phyloP scores from a whole-genome alignment of 1,139 yeast genomes.

The Sugiyamaella sp. region DNA sequence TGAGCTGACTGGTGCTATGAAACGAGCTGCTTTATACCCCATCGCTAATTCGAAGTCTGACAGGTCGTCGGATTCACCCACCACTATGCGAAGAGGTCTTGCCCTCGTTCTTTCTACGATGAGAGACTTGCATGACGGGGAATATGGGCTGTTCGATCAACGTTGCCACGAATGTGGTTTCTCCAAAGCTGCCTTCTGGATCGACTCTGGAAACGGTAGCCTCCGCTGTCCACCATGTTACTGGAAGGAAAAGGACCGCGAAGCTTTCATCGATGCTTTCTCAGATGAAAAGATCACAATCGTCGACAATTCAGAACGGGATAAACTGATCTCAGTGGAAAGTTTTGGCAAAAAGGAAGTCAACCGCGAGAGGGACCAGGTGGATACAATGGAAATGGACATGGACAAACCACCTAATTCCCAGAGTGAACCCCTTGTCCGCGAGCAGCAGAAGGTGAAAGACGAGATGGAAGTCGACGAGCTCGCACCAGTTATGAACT shows the following conservation, averaged over 20 bases:
- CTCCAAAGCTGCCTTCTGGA: constrained; percentile 13
- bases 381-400: neutral
- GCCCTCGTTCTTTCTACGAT: constrained; percentile 10
- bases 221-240: constrained; percentile 24
- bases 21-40: constrained; percentile 25
- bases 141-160: neutral
- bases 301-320: neutral
- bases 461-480: no score
- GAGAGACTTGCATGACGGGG: constrained; percentile 7
- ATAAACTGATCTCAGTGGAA: neutral
- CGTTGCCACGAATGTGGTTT: constrained; percentile 9
- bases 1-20: constrained; percentile 33
- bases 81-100: neutral
- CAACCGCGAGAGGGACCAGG: neutral
- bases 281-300: constrained; percentile 8
- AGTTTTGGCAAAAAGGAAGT: neutral
- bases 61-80: neutral
- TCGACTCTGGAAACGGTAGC: constrained; percentile 5
- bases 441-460: no score
- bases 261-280: constrained; percentile 23
- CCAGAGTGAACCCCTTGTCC: no score
- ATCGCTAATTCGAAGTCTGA: neutral
- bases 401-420: no score
- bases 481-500: no score
- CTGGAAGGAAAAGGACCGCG: constrained; percentile 25